Evolutionary conservation across 225 moss, liverwort and hornwort genomes (phyloP), one percentile per base, ranked within the genome.

Genomic region (Thuidium tamariscinum): DNA sequence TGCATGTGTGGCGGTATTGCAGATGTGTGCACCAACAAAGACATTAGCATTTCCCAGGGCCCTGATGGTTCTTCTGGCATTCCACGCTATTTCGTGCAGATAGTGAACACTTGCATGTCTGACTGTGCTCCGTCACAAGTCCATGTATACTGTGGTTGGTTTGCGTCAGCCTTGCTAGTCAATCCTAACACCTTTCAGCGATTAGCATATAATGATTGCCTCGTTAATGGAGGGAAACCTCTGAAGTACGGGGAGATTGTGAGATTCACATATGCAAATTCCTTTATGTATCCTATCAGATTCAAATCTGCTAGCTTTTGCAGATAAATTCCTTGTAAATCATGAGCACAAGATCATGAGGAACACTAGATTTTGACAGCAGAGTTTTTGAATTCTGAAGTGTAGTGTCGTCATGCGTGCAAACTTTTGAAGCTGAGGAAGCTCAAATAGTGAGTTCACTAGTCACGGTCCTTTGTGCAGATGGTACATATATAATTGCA

Each of bases 1-100:
- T 91, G 91, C 91, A 91, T 91, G 89, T 91, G 91, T 91, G 91
- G 89, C 91, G 89, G 84, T 91, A 92, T 92, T 92, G 91, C 90
- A 92, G 90, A 92, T 87, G 80, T 87, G 91, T 92, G 92, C 87
- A 90, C 92, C 90, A 91, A 92, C 90, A 89, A 90, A 89, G 92
- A 92, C 92, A 91, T 92, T 91, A 92, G 90, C 92, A 92, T 92
- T 85, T 87, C 88, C 87, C 89, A 92, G 89, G 90, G 90, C 81
- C 90, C 90, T 83, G 92, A 91, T 83, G 90, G 92, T 89, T 91
- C 92, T 61, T 90, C 90, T 61, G 90, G 92, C 89, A 92, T 92
- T 74, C 92, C 90, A 87, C 89, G 87, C 87, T 92, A 89, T 87
- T 87, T 90, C 57, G 90, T 92, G 89, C 92, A 92, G 92, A 92